Base-by-base conservation (phyloP, 352 stramenopile genomes). In the Hyaloperonospora arabidopsidis region DNA sequence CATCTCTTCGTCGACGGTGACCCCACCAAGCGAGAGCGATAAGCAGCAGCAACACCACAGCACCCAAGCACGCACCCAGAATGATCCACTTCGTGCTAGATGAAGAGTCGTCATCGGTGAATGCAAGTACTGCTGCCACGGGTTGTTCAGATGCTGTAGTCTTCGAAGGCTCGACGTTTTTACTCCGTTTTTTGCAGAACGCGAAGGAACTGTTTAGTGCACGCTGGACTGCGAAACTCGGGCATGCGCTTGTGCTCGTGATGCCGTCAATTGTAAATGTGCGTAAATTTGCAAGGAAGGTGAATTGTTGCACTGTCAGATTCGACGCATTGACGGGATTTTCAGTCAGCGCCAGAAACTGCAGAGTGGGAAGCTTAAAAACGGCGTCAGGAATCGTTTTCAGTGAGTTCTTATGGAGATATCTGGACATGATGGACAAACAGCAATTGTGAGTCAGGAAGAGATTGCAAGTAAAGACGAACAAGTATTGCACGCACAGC, bases 291-390 rank as follows among this genome's bases (percentile, higher is more conserved):
- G 79, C 63, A n/a, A 89, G 67, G 35, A 84, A 81, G 15, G 52
- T 54, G 14, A 87, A 79, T 50, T 89, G 67, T 10, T 65, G 53
- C 12, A 23, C 56, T 40, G 72, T 77, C 32, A 89, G 53, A 13
- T 49, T 46, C 15, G 71, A 80, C 18, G 74, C 65, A 51, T 80
- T 81, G 23, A 87, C 65, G 8, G 76, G 75, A 40, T 89, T 89
- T 34, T 45, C 25, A 10, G 48, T 44, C 22, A 89, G 52, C 0
- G 65, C 72, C 45, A 89, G 54, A 15, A 60, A 62, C 39, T 77
- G 65, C n/a, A 89, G 56, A 2, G 56, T 74, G 18, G 68, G 55
- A 21, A 89, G 41, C 25, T 70, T 68, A 44, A 87, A 89, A n/a
- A 89, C 45, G 14, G 77, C 68, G 0, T 66, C 43, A 6, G 79